Evolutionary conservation across 140 eudicot genomes (phyloP).

Genomic region (Flaveria floridana): DNA sequence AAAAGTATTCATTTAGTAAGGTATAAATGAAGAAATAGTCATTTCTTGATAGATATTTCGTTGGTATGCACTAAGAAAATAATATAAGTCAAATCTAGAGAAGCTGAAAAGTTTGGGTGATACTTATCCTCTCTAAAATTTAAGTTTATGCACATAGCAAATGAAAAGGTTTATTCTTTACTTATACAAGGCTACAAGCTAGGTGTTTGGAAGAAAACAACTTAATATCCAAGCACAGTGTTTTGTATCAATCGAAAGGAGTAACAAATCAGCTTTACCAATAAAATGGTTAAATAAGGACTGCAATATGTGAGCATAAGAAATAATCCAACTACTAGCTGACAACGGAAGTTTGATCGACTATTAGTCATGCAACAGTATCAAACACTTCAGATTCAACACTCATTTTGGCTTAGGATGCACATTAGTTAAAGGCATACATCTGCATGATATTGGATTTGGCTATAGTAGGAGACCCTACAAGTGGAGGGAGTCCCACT

Average conservation of each 20-base stretch:
- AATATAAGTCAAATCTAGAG: not conserved
- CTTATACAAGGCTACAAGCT: not conserved
- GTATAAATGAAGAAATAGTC: not conserved
- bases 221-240: not conserved
- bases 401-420: not conserved
- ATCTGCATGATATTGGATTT: not conserved
- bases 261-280: slow-evolving; percentile 1
- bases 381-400: not conserved
- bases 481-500: not conserved
- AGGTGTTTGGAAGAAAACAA: slow-evolving; percentile 4
- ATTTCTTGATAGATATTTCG: not conserved
- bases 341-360: not conserved
- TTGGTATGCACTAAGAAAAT: not conserved
- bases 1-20: not conserved
- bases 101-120: not conserved
- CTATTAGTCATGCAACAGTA: not conserved
- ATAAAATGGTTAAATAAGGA: not conserved
- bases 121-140: not conserved
- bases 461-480: not conserved
- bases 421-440: not conserved
- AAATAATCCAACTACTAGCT: not conserved
- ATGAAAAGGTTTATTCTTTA: not conserved
- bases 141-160: not conserved
- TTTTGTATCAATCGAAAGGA: not conserved
- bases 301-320: slow-evolving; percentile 2